These are phyloP conservation scores for Saccharomyces eubayanus DNA, from an alignment of 805 yeast species.

Conservation along the genomic window DNA sequence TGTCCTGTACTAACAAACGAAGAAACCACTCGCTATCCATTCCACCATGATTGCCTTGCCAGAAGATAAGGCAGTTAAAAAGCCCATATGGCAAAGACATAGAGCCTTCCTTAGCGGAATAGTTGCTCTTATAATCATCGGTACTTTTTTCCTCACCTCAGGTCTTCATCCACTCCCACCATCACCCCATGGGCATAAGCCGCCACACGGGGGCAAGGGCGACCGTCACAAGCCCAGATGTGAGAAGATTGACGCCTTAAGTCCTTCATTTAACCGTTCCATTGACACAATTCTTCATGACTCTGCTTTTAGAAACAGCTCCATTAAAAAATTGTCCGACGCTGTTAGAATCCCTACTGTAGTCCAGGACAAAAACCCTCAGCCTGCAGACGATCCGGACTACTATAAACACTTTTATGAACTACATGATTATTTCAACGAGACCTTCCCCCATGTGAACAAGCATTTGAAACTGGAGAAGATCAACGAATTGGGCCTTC, in stretches of 20 bases:
- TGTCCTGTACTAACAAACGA: neutral
- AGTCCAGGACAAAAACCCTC: conserved; percentile 43
- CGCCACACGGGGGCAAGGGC: neutral
- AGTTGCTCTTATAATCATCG: conserved; percentile 6
- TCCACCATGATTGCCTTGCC: neutral
- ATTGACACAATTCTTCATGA: conserved; percentile 26
- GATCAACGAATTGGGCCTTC: conserved; percentile 57
- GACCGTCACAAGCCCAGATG: conserved; percentile 6
- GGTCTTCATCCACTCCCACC: neutral
- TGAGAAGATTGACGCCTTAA: conserved; percentile 14
- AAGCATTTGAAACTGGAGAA: conserved; percentile 40
- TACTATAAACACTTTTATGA: conserved; percentile 40
- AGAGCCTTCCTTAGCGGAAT: conserved; percentile 1
- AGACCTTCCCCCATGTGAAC: conserved; percentile 50
- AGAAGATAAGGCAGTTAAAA: neutral
- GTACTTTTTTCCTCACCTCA: neutral
- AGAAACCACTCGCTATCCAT: neutral
- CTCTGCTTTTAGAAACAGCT: conserved; percentile 16
- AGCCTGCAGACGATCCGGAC: conserved; percentile 29
- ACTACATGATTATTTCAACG: conserved; percentile 46
- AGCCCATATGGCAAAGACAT: neutral
- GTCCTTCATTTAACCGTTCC: conserved; percentile 20
- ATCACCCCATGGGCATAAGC: neutral
- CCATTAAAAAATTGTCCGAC: conserved; percentile 42
- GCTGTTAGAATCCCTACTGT: conserved; percentile 63